phyloP scores from a whole-genome alignment of 768 basidiomycete genomes.

The Suillus placidus region DNA sequence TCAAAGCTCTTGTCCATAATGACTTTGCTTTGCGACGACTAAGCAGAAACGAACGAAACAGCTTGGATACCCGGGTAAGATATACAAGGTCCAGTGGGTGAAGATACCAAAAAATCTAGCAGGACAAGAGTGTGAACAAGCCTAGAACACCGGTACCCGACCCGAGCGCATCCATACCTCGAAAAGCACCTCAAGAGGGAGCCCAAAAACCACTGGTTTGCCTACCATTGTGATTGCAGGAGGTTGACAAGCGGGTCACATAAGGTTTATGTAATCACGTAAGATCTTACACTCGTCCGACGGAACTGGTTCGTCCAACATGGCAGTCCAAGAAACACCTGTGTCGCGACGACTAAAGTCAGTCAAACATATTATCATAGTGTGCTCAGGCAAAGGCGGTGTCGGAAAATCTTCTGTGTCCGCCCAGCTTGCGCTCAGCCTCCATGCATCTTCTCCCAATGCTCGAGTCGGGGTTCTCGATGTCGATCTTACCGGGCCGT shows the following conservation, averaged over 20 bases:
- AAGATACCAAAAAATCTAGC: conserved; percentile 3
- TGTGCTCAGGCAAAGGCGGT: conserved; percentile 96
- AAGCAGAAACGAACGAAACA: conserved; percentile 8
- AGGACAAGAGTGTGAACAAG: neutral
- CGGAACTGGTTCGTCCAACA: conserved; percentile 11
- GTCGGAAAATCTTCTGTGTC: conserved; percentile 99
- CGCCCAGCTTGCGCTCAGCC: conserved; percentile 86
- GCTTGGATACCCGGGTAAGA: neutral
- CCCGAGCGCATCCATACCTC: neutral
- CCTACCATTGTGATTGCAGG: neutral
- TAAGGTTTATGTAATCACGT: conserved; percentile 5
- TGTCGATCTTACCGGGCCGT: conserved; percentile 92
- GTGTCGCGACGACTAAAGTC: conserved; percentile 69
- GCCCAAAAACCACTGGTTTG: neutral
- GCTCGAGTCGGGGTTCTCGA: conserved; percentile 88
- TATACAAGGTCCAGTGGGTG: conserved; percentile 1
- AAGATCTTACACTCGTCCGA: neutral
- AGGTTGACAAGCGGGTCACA: neutral
- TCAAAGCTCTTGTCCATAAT: conserved; percentile 5
- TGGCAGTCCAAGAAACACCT: conserved; percentile 50
- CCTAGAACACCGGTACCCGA: neutral
- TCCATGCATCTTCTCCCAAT: conserved; percentile 68
- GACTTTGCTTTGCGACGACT: conserved; percentile 5
- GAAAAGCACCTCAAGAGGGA: neutral
- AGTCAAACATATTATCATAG: conserved; percentile 87